Evolutionary conservation across 805 yeast genomes (phyloP).

Genomic region (Saccharomyces jurei): DNA sequence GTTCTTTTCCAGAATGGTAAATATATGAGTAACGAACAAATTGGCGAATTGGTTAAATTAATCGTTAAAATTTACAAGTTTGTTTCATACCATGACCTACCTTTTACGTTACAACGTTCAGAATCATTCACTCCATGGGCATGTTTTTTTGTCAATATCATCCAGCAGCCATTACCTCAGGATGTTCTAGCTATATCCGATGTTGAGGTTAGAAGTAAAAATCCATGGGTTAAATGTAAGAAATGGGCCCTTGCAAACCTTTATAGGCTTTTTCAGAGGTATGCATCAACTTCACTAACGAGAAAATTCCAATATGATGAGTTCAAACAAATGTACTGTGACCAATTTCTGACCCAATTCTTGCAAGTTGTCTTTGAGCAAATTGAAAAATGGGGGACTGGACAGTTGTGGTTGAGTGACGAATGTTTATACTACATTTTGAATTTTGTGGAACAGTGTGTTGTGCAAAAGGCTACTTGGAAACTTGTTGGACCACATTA

Average conservation of each 20-base stretch:
- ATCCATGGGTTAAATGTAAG: constrained; percentile 66
- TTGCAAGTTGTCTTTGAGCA: constrained; percentile 54
- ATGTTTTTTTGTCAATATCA: constrained; percentile 60
- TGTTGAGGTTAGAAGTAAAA: constrained; percentile 46
- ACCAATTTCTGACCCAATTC: constrained; percentile 65
- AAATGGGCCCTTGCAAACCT: constrained; percentile 87
- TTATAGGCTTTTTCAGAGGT: constrained; percentile 61
- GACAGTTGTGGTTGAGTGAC: constrained; percentile 60
- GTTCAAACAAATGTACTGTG: constrained; percentile 48
- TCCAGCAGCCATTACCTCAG: constrained; percentile 43
- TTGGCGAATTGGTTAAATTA: constrained; percentile 68
- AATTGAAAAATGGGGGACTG: constrained; percentile 65
- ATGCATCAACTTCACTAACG: constrained; percentile 44
- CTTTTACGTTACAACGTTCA: constrained; percentile 50
- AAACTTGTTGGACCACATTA: constrained; percentile 54
- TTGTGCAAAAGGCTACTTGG: constrained; percentile 59
- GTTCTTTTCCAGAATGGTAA: constrained; percentile 35
- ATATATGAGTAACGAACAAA: constrained; percentile 29
- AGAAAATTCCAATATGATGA: constrained; percentile 48
- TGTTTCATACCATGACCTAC: constrained; percentile 64
- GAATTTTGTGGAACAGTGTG: constrained; percentile 52
- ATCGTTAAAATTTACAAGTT: constrained; percentile 72
- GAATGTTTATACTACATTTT: constrained; percentile 59
- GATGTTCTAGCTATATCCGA: constrained; percentile 35
- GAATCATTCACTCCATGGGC: constrained; percentile 61